Base-by-base conservation (phyloP, 352 stramenopile genomes). In the Hyaloperonospora arabidopsidis region DNA sequence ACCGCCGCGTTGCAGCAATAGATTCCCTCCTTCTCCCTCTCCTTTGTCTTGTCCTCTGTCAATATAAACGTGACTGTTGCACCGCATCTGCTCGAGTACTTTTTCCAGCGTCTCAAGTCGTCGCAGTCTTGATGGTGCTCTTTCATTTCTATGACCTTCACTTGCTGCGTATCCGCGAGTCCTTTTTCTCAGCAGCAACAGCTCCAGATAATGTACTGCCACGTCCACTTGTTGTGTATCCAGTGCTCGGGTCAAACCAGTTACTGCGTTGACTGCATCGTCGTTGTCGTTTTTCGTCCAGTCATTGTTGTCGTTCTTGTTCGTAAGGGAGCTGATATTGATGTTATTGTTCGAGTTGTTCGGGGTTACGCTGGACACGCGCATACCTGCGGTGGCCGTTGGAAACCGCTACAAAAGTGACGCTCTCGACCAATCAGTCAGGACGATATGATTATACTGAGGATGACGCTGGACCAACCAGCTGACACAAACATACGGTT, bases 181-280 rank as follows among this genome's bases (percentile, higher is more conserved):
- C 0, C 25, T 4, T 32, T 32, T 32, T 10, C 25, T 53, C 17
- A 74, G 38, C 19, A 79, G 51, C 51, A 73, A 15, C 4, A 75
- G 49, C 32, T 79, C 61, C 45, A 82, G 52, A 47, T 50, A 67
- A 59, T 76, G 63, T 35, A 71, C 60, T 6, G 57, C 63, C 45
- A 65, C 59, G 44, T 78, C 70, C 54, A 76, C 59, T 54, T 72
- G 61, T 34, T 54, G 62, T 1, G 54, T 59, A 15, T 74, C 65
- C 1, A 80, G 56, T 18, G 70, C 61, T 7, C 36, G 57, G 28
- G 44, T 43, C 32, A 76, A 49, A 15, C 47, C 54, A 12, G 22
- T 11, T 21, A 63, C n/a, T n/a, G n/a, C 17, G 13, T 41, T 45
- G 21, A 49, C 21, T 15, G 17, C 25, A 39, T 50, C 15, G 22